phyloP scores from a whole-genome alignment of 164 flowering plant species.

The Umbilicus rupestris region DNA sequence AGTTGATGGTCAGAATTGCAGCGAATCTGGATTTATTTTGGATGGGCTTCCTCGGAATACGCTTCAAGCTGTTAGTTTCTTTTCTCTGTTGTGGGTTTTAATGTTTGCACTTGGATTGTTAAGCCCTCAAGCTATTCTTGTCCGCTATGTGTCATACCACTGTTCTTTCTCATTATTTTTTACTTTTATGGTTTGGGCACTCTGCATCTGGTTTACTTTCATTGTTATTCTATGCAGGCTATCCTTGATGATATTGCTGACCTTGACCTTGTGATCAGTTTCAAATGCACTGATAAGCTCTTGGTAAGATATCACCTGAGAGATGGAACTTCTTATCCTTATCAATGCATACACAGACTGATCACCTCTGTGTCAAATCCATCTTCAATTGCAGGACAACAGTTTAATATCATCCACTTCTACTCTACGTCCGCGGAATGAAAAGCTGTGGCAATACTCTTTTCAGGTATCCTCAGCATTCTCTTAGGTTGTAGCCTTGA shows the following conservation, averaged over 20 bases:
- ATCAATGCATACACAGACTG: conserved; percentile 9
- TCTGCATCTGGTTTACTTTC: neutral
- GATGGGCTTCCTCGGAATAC: conserved; percentile 80
- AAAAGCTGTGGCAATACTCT: conserved; percentile 21
- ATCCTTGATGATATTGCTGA: conserved; percentile 39
- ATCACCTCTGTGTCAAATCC: conserved; percentile 8
- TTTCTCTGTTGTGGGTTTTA: neutral
- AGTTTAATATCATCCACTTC: conserved; percentile 10
- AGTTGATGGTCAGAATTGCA: conserved; percentile 64
- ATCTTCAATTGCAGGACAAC: neutral
- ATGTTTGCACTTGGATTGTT: no score
- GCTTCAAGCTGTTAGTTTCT: conserved; percentile 66
- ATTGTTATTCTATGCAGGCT: conserved; percentile 20
- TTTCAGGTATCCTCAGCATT: neutral
- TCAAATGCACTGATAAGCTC: conserved; percentile 23
- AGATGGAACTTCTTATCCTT: conserved; percentile 12
- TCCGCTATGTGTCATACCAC: neutral
- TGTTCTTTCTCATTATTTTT: neutral
- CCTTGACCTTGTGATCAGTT: conserved; percentile 36
- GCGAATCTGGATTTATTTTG: conserved; percentile 86
- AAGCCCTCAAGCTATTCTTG: no score
- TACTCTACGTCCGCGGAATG: conserved; percentile 17
- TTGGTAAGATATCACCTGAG: conserved; percentile 11
- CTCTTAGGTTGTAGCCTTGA: neutral
- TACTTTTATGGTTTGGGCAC: neutral